These are phyloP conservation scores for Pholiota microspora DNA, from an alignment of 768 basidiomycete genomes.

Conservation along the genomic window DNA sequence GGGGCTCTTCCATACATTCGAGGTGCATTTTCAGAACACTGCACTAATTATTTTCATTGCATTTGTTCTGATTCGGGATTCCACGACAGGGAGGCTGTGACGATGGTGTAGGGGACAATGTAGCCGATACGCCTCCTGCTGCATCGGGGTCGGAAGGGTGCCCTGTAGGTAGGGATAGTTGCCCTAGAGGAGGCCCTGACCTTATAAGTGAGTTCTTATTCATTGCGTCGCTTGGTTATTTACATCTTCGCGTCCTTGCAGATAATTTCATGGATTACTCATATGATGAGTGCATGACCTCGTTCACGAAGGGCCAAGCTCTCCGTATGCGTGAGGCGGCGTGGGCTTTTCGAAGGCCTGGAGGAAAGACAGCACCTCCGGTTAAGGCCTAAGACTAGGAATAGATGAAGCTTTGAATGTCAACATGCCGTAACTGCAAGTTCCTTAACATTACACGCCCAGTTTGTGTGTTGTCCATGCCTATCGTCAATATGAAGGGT, in stretches of 20 bases:
- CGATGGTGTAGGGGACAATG: constrained; percentile 33
- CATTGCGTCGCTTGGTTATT: background rate
- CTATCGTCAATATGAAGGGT: too few species aligned
- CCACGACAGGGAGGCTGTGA: constrained; percentile 27
- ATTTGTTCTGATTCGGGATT: background rate
- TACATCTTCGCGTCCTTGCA: constrained; percentile 7
- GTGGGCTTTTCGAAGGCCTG: background rate
- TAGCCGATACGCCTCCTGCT: constrained; percentile 43
- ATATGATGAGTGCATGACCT: constrained; percentile 42
- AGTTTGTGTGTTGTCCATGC: too few species aligned
- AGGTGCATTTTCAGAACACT: background rate
- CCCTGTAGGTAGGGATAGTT: constrained; percentile 28
- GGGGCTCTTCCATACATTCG: constrained; percentile 47
- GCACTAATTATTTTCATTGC: background rate
- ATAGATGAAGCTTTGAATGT: too few species aligned
- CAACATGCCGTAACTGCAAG: too few species aligned
- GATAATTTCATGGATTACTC: constrained; percentile 51
- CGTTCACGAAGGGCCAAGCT: constrained; percentile 43
- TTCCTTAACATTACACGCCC: too few species aligned
- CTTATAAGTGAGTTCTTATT: constrained; percentile 35
- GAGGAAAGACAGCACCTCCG: background rate
- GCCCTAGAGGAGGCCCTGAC: constrained; percentile 31
- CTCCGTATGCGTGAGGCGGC: constrained; percentile 28
- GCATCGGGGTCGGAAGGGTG: constrained; percentile 35
- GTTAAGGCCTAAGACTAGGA: too few species aligned